A percentile compares a stretch with the other conserved stretches of the same genome.
Conservation (phyloP, 768 basidiomycete species). For the Amanita phalloides region DNA sequence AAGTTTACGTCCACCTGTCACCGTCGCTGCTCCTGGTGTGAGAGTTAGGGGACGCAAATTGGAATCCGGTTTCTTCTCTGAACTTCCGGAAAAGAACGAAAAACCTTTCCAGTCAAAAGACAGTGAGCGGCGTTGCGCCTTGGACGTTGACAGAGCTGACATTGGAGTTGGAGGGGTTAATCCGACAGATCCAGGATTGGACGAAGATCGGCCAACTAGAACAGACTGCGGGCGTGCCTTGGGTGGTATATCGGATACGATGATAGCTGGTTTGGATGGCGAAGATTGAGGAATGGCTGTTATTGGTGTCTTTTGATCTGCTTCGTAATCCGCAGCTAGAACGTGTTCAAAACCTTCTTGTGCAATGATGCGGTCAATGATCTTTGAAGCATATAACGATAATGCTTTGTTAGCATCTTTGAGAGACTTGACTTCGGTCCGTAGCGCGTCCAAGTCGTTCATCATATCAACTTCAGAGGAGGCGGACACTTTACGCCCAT, state of each 20-base stretch:
- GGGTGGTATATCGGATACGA: constrained; percentile 18
- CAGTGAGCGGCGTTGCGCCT: constrained; percentile 58
- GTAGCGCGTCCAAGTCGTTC: constrained; percentile 65
- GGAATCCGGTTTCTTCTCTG: constrained; percentile 56
- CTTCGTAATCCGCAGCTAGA: constrained; percentile 84
- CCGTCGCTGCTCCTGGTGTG: constrained; percentile 46
- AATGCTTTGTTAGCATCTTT: constrained; percentile 95
- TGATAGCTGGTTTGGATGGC: constrained; percentile 12
- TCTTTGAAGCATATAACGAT: constrained; percentile 93
- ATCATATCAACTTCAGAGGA: constrained; percentile 30
- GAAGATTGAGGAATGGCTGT: constrained; percentile 23
- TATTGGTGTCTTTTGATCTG: constrained; percentile 37
- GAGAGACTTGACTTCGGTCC: constrained; percentile 82
- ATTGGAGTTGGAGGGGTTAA: constrained; percentile 14
- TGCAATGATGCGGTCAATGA: constrained; percentile 93
- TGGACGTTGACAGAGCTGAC: constrained; percentile 20
- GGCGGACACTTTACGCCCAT: constrained; percentile 25
- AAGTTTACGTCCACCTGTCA: constrained; percentile 63
- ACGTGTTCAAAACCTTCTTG: constrained; percentile 97
- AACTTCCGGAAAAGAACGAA: constrained; percentile 46
- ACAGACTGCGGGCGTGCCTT: constrained; percentile 58
- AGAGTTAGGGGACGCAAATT: constrained; percentile 65
- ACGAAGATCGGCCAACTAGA: constrained; percentile 33
- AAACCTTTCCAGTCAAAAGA: constrained; percentile 81
- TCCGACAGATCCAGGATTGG: constrained; percentile 21